These are phyloP conservation scores for Capronia americana DNA, from an alignment of 2,329 filamentous ascomycete species.

Conservation along the genomic window DNA sequence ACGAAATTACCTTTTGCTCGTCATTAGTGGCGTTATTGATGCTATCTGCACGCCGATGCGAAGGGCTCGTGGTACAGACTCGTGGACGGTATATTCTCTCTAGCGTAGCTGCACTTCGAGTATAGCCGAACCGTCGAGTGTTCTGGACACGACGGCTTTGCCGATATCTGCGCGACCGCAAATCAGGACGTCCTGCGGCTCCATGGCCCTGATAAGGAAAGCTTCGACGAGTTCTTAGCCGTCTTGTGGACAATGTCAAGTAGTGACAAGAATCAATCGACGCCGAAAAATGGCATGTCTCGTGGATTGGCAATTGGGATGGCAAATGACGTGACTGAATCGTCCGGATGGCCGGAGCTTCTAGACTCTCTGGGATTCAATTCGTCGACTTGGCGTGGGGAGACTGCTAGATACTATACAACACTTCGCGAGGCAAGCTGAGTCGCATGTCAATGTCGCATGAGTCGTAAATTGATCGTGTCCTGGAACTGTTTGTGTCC, in stretches of 20 bases:
- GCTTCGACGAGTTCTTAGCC: conserved; percentile 1
- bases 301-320: conserved; percentile 20
- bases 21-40: conserved; percentile 15
- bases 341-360: background rate
- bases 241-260: background rate
- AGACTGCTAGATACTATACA: background rate
- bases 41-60: conserved; percentile 9
- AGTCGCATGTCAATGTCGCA: background rate
- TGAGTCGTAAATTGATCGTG: background rate
- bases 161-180: background rate
- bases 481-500: background rate
- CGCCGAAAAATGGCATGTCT: background rate
- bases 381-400: background rate
- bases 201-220: conserved; percentile 8
- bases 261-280: background rate
- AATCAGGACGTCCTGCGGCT: conserved; percentile 1
- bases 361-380: background rate
- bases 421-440: background rate
- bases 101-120: background rate
- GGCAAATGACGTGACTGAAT: conserved; percentile 22
- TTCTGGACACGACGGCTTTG: background rate
- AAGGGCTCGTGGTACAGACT: background rate
- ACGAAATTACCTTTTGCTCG: conserved; percentile 3
- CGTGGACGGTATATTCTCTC: background rate
- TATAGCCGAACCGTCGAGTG: background rate